Evolutionary conservation across 345 rosid species (phyloP).

Genomic region (Limnanthes douglasii): DNA sequence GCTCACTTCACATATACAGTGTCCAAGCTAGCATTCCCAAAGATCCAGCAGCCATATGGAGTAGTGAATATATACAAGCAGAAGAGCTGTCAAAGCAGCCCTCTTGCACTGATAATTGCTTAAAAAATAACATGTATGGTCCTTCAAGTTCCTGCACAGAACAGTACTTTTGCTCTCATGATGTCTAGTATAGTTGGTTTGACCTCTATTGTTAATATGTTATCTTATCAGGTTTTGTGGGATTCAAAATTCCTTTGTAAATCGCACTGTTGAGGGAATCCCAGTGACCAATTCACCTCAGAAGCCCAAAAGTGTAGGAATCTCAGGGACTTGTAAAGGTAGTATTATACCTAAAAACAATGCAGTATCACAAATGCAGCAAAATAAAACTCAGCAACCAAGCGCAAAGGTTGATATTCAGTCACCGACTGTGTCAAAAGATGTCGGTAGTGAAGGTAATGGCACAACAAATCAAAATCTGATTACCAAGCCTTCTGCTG

Average conservation of each 20-base stretch:
- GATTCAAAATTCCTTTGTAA: slow-evolving; percentile 48
- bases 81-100: slow-evolving; percentile 73
- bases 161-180: slow-evolving; percentile 3
- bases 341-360: slow-evolving; percentile 11
- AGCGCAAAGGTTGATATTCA: slow-evolving; percentile 18
- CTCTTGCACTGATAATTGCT: slow-evolving; percentile 41
- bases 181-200: not conserved
- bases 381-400: slow-evolving; percentile 24
- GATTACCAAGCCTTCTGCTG: slow-evolving; percentile 19
- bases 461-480: slow-evolving; percentile 16
- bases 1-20: slow-evolving; percentile 68
- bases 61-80: slow-evolving; percentile 77
- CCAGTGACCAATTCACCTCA: slow-evolving; percentile 16
- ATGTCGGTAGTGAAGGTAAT: slow-evolving; percentile 21
- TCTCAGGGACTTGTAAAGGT: slow-evolving; percentile 18
- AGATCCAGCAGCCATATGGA: slow-evolving; percentile 80
- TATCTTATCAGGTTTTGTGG: slow-evolving; percentile 60
- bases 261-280: slow-evolving; percentile 31
- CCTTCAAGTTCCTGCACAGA: slow-evolving; percentile 1
- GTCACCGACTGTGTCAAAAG: slow-evolving; percentile 13
- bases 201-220: not conserved
- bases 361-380: slow-evolving; percentile 14
- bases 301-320: slow-evolving; percentile 17
- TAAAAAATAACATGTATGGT: slow-evolving; percentile 75
- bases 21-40: slow-evolving; percentile 72